Evolutionary conservation across 257 asterid genomes (phyloP).

Genomic region (Echium plantagineum): DNA sequence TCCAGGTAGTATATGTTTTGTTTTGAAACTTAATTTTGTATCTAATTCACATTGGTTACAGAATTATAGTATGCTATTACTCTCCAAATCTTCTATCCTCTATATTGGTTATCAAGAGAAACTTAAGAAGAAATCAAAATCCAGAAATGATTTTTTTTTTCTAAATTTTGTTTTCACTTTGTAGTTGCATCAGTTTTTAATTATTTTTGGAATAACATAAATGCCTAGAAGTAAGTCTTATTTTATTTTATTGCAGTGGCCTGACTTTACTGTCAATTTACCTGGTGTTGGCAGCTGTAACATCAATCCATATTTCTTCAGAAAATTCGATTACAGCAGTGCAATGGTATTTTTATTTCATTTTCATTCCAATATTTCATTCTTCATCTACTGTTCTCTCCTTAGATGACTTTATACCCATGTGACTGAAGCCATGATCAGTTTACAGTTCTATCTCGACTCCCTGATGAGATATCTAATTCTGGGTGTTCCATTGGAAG

Average conservation of each 20-base stretch:
- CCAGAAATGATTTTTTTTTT: too few relatives aligned
- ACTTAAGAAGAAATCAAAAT: too few relatives aligned
- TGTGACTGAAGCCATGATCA: too few relatives aligned
- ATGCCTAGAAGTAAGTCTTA: neutral
- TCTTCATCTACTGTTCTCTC: neutral
- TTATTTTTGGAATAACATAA: neutral
- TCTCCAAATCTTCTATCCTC: too few relatives aligned
- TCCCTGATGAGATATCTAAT: too few relatives aligned
- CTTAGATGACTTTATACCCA: neutral
- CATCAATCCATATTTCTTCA: conserved; percentile 71
- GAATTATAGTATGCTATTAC: too few relatives aligned
- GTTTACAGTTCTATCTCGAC: too few relatives aligned
- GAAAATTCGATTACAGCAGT: conserved; percentile 70
- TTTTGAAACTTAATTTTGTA: too few relatives aligned
- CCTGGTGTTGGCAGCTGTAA: conserved; percentile 59
- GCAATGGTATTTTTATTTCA: conserved; percentile 56
- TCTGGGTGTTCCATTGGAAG: too few relatives aligned
- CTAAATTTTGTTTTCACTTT: neutral
- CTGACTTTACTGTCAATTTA: conserved; percentile 55
- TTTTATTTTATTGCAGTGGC: conserved; percentile 53
- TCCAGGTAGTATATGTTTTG: too few relatives aligned
- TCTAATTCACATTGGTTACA: too few relatives aligned
- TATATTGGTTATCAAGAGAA: too few relatives aligned
- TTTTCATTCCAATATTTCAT: conserved; percentile 4
- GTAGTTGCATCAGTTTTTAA: neutral